Conservation (phyloP, 345 rosid species). For the Citrus medica region DNA sequence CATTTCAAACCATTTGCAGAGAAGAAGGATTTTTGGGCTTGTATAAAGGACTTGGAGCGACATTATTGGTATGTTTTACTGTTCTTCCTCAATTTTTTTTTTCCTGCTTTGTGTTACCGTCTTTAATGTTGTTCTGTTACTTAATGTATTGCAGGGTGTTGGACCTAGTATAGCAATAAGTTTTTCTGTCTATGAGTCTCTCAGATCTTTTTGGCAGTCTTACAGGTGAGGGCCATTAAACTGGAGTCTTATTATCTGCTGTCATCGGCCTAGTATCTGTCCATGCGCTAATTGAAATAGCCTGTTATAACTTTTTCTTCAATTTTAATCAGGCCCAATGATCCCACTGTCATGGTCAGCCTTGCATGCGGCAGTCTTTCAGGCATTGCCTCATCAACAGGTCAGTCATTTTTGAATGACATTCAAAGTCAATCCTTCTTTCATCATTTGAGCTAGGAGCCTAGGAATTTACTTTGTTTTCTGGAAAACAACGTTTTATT, state of each 20-base stretch:
- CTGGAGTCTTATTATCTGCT: background rate
- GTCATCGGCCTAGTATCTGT: background rate
- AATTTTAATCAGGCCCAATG: slow-evolving; percentile 57
- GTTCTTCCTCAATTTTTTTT: slow-evolving; percentile 6
- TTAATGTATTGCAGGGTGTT: slow-evolving; percentile 59
- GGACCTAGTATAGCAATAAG: slow-evolving; percentile 93
- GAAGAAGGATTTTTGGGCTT: slow-evolving; percentile 86
- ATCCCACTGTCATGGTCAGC: slow-evolving; percentile 53
- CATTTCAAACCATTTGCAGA: slow-evolving; percentile 68
- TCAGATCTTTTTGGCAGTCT: slow-evolving; percentile 68
- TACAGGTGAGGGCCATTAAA: slow-evolving; percentile 44
- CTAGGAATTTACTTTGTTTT: background rate
- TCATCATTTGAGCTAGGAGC: background rate
- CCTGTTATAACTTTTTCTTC: background rate
- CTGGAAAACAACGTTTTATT: background rate
- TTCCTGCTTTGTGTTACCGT: background rate
- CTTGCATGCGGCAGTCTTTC: slow-evolving; percentile 93
- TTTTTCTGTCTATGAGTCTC: slow-evolving; percentile 71
- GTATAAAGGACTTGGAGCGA: slow-evolving; percentile 97
- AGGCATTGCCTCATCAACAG: slow-evolving; percentile 91
- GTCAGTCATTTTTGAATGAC: slow-evolving; percentile 28
- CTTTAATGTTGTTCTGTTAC: background rate
- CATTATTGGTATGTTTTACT: slow-evolving; percentile 61
- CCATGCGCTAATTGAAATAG: background rate
- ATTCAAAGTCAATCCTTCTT: background rate